Evolutionary conservation across 805 yeast genomes (phyloP).

Genomic region (Nakazawaea ishiwadae): DNA sequence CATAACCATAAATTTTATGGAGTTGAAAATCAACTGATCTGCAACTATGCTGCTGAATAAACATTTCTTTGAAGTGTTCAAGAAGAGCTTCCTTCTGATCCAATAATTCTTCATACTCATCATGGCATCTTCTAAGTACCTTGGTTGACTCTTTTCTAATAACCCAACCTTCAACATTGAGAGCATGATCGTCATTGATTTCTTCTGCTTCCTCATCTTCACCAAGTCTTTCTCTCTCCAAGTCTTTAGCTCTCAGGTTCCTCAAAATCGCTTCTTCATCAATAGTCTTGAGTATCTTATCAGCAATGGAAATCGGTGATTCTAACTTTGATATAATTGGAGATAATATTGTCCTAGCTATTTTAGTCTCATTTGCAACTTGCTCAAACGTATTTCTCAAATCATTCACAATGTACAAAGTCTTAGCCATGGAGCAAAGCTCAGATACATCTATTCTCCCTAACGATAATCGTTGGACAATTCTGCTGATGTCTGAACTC

Average conservation of each 20-base stretch:
- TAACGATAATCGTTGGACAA: constrained; percentile 54
- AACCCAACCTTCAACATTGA: constrained; percentile 13
- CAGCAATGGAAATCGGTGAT: constrained; percentile 37
- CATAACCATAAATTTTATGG: constrained; percentile 40
- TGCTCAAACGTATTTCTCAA: background rate
- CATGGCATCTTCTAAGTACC: constrained; percentile 13
- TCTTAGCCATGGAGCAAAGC: constrained; percentile 22
- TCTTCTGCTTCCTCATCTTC: constrained; percentile 14
- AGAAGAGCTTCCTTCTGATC: constrained; percentile 29
- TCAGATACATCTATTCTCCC: constrained; percentile 25
- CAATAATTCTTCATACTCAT: constrained; percentile 17
- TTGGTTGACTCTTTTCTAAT: constrained; percentile 14
- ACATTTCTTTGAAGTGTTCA: constrained; percentile 25
- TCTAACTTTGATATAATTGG: constrained; percentile 24
- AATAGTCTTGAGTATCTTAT: constrained; percentile 35
- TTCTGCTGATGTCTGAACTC: constrained; percentile 54
- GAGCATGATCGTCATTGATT: constrained; percentile 11
- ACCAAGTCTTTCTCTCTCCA: constrained; percentile 4
- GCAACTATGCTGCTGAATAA: constrained; percentile 21
- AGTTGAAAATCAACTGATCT: constrained; percentile 31
- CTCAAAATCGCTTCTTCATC: constrained; percentile 31
- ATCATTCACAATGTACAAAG: constrained; percentile 5
- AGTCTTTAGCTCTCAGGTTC: constrained; percentile 20
- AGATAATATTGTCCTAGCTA: constrained; percentile 22
- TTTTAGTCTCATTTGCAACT: constrained; percentile 15